Conservation (phyloP, 805 yeast genomes). For the Tetrapisispora pingtungensis region DNA sequence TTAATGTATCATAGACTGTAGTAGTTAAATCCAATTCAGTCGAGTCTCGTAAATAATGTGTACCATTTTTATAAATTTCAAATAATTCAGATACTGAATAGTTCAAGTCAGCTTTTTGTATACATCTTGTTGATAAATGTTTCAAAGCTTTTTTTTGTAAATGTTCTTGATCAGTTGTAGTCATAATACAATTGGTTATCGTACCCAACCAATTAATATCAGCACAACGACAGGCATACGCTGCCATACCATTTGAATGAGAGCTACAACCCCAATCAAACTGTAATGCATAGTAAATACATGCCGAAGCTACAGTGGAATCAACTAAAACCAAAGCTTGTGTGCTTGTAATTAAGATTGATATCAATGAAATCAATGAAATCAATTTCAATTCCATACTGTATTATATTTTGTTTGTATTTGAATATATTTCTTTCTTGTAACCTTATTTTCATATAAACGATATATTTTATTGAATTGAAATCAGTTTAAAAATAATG, state of each 20-base stretch:
- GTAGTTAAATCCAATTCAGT: constrained; percentile 14
- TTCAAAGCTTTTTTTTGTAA: constrained; percentile 32
- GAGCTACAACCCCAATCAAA: constrained; percentile 37
- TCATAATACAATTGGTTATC: constrained; percentile 34
- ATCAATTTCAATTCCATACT: too few relatives aligned
- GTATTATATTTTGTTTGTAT: too few relatives aligned
- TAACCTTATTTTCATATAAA: background rate
- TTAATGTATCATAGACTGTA: constrained; percentile 27
- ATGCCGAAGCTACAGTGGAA: constrained; percentile 29
- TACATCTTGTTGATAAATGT: constrained; percentile 29
- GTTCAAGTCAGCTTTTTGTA: constrained; percentile 22
- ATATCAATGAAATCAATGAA: too few relatives aligned
- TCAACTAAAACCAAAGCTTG: background rate
- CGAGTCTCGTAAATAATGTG: constrained; percentile 27
- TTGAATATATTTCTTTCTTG: background rate
- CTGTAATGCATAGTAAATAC: constrained; percentile 32
- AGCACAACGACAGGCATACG: constrained; percentile 34
- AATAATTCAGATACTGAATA: constrained; percentile 30
- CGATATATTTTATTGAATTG: too few relatives aligned
- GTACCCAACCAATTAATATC: constrained; percentile 38
- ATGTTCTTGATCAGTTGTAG: constrained; percentile 23
- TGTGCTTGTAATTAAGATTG: too few relatives aligned
- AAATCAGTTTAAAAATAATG: too few relatives aligned
- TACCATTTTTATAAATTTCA: constrained; percentile 29
- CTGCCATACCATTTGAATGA: constrained; percentile 26